Base-by-base conservation (phyloP, 768 basidiomycete genomes). In the Tricholoma terreum region DNA sequence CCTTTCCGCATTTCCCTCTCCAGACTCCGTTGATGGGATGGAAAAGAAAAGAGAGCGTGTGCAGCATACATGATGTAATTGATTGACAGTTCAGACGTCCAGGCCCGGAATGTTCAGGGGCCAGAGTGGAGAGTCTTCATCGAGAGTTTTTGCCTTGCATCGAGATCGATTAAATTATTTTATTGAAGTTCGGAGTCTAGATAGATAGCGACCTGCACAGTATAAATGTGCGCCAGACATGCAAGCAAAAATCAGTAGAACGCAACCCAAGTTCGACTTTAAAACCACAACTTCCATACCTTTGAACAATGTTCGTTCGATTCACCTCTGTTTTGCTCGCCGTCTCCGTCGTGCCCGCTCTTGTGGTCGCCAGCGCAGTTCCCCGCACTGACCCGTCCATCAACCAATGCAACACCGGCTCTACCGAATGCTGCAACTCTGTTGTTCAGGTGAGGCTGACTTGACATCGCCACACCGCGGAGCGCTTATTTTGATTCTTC, bases 351-450 rank as follows among this genome's bases (percentile, higher is more conserved):
- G 8, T 60, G 22, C 33, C 61, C 27, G 30, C 57, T 31, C 52
- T 54, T 48, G 64, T 51, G 4, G 56, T 59, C 33, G 57, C 56
- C 30, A 60, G 15, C 12, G 53, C 48, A 36, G 19, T 65, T 27
- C 62, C 64, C 12, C 49, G 50, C 51, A 54, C 30, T 8, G 50
- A 57, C 6, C 12, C 49, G 1, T 35, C 17, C 15, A 22, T 22
- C 1, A 52, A 33, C 43, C 61, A 63, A 30, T 65, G 66, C 59
- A 65, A 57, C 46, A 61, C 61, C 9, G 64, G 64, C 6, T 2
- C 57, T 2, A 10, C 59, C 21, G 52, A 62, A 4, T 67, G 66
- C 61, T 67, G 66, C 58, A 58, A 65, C 34, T 57, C 52, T 36
- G 52, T 63, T 22, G 57, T 63, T 17, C 21, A 54, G 3, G 60